phyloP scores from a whole-genome alignment of 2,329 filamentous ascomycete species.

The Escovopsis sp. region DNA sequence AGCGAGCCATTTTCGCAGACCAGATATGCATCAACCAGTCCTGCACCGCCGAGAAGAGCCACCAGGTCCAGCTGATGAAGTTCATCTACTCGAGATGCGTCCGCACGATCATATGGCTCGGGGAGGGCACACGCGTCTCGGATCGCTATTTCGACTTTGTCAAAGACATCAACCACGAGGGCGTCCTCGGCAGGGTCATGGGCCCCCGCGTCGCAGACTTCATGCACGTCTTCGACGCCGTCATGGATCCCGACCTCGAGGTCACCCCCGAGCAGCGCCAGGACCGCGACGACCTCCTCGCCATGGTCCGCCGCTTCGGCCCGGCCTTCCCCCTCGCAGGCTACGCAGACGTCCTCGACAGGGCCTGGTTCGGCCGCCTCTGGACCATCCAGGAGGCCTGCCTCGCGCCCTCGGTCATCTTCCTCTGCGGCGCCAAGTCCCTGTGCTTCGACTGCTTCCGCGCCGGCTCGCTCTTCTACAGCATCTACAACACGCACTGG shows the following conservation, averaged over 20 bases:
- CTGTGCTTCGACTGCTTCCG: slow-evolving; percentile 16
- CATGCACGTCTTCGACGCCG: slow-evolving; percentile 15
- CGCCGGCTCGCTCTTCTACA: slow-evolving; percentile 14
- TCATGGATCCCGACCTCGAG: slow-evolving; percentile 12
- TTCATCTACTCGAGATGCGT: slow-evolving; percentile 14
- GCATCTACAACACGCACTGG: slow-evolving; percentile 18
- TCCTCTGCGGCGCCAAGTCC: slow-evolving; percentile 14
- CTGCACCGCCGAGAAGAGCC: slow-evolving; percentile 11
- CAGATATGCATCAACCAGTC: slow-evolving; percentile 19
- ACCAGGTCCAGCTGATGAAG: slow-evolving; percentile 16
- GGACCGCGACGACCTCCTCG: slow-evolving; percentile 15
- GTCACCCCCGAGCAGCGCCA: slow-evolving; percentile 8
- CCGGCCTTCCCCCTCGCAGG: slow-evolving; percentile 13
- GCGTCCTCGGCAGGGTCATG: slow-evolving; percentile 11
- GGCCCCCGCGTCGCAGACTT: slow-evolving; percentile 11
- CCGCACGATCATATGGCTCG: slow-evolving; percentile 16
- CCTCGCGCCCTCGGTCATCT: slow-evolving; percentile 10
- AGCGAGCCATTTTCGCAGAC: slow-evolving; percentile 15
- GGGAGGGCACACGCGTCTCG: slow-evolving; percentile 10
- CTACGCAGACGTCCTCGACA: slow-evolving; percentile 13
- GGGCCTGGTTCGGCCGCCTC: slow-evolving; percentile 18
- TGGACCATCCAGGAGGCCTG: slow-evolving; percentile 22
- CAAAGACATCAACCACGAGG: slow-evolving; percentile 8
- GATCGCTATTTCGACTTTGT: slow-evolving; percentile 10
- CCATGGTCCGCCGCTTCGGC: slow-evolving; percentile 10